phyloP scores from a whole-genome alignment of 805 yeast species.

The Saccharomyces jurei region DNA sequence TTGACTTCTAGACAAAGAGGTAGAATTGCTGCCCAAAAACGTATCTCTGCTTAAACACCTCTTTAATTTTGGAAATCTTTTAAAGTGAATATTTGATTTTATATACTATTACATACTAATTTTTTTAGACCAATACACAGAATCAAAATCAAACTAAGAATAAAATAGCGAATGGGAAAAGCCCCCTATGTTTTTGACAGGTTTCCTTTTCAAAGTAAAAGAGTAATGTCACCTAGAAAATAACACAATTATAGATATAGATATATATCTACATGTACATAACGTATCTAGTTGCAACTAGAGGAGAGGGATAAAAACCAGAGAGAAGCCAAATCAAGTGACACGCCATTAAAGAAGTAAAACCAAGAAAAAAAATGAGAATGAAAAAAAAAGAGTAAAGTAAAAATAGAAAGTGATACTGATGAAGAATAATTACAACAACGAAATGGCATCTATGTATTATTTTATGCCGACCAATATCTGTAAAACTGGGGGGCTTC shows the following conservation, averaged over 20 bases:
- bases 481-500: constrained; percentile 57
- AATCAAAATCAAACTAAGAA: neutral
- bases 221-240: neutral
- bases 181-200: neutral
- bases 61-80: neutral
- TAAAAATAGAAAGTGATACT: neutral
- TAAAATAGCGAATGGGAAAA: neutral
- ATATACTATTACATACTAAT: neutral
- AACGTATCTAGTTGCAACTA: neutral
- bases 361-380: neutral
- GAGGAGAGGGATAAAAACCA: neutral
- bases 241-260: neutral
- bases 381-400: neutral
- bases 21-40: constrained; percentile 82
- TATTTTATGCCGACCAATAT: constrained; percentile 51
- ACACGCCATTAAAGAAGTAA: neutral
- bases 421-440: neutral
- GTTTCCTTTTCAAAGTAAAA: neutral
- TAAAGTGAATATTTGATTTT: neutral
- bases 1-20: constrained; percentile 88
- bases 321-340: neutral
- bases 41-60: constrained; percentile 54
- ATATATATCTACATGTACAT: neutral
- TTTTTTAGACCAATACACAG: neutral
- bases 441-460: neutral